Evolutionary conservation across 2,329 filamentous ascomycete species (phyloP), one percentile per base, ranked within the genome.

Genomic region (Trichoderma cornu-damae): DNA sequence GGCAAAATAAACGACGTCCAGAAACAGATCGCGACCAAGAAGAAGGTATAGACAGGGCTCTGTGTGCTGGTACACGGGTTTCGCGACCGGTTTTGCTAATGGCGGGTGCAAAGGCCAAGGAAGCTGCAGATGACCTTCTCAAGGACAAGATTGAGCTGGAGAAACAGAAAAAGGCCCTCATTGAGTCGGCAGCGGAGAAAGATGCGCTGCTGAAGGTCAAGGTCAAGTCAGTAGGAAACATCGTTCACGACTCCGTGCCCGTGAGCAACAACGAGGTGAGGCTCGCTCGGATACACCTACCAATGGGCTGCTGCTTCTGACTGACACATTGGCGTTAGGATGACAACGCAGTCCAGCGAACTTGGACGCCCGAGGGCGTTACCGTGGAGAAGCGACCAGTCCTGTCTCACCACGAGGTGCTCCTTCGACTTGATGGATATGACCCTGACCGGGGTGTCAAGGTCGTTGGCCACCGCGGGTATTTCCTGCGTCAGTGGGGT

Each of bases 371-470:
- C 0, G 85, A 90, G 64, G 86, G 86, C 53, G 80, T 86, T 59
- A 80, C 76, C 20, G 83, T 89, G 48, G 84, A 91, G 74, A 92
- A 92, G 79, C 83, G 84, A 66, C 80, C 88, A 58, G 78, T 82
- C 61, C 86, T 97, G 61, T 96, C 92, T 51, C 94, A 99, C 73
- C 94, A 99, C 73, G 93, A 97, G 71, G 91, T 99, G 55, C 83
- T 97, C 60, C 85, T 87, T 59, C 83, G 90, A 65, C 77, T 97
- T 61, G 90, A 94, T 65, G 92, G 93, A 54, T 96, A 96, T 70
- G 94, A 97, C 70, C 88, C 90, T 1, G 90, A 96, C 69, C 87
- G 94, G 63, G 91, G 91, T 64, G 89, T 91, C 62, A 97, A 97
- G 79, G 83, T 97, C 62, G 92, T 96, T 43, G 93, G 94, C 52